phyloP scores from a whole-genome alignment of 2,329 filamentous ascomycete genomes.

The Lithohypha guttulata region DNA sequence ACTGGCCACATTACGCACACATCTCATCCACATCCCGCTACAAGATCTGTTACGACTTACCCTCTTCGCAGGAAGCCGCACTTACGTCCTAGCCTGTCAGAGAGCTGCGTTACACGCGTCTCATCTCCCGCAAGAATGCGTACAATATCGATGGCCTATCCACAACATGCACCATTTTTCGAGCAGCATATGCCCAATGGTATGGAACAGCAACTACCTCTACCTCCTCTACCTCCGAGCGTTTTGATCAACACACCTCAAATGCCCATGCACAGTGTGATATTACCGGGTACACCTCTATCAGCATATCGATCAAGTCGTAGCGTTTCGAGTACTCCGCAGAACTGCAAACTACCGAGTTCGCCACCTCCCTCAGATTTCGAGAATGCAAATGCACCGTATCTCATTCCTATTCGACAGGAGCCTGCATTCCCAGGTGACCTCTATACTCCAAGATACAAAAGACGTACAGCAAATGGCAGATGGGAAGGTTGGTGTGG shows the following conservation, averaged over 20 bases:
- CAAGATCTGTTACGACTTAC: constrained; percentile 2
- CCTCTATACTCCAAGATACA: constrained; percentile 8
- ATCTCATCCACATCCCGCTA: not conserved
- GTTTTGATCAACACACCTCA: constrained; percentile 1
- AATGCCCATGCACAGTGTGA: not conserved
- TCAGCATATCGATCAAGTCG: not conserved
- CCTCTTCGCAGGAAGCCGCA: constrained; percentile 5
- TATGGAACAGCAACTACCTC: not conserved
- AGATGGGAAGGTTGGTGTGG: constrained; percentile 10
- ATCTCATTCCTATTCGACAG: constrained; percentile 6
- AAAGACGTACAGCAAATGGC: constrained; percentile 6
- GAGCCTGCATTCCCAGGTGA: constrained; percentile 5
- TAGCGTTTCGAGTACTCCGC: not conserved
- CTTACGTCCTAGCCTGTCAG: constrained; percentile 6
- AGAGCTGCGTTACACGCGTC: constrained; percentile 2
- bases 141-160: not conserved
- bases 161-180: not conserved
- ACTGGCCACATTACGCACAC: not conserved
- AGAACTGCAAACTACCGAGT: not conserved
- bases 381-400: not conserved
- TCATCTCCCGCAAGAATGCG: constrained; percentile 6
- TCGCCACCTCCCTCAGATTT: constrained; percentile 8
- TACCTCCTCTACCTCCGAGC: constrained; percentile 4
- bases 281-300: not conserved
- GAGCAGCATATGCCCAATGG: not conserved